These are phyloP conservation scores for Fusarium sp. DNA, from an alignment of 2,329 filamentous ascomycete genomes.

Conservation along the genomic window DNA sequence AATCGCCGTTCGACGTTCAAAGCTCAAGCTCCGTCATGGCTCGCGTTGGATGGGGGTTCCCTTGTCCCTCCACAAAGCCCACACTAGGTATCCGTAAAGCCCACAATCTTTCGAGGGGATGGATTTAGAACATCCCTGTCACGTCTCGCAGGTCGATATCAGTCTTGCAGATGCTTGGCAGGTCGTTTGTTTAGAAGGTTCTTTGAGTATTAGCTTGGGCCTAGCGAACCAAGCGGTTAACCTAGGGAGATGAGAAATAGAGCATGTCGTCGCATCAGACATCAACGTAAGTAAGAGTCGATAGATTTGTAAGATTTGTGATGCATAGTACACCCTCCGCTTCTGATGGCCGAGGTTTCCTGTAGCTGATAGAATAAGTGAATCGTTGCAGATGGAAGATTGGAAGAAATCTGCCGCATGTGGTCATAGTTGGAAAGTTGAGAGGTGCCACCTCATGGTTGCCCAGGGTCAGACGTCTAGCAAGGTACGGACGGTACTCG, in stretches of 20 bases:
- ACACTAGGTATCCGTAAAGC: background rate
- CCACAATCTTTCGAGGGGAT: conserved; percentile 38
- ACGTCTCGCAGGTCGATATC: conserved; percentile 31
- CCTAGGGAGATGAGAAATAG: background rate
- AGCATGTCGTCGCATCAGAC: conserved; percentile 2
- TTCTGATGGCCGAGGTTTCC: conserved; percentile 1
- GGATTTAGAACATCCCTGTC: conserved; percentile 31
- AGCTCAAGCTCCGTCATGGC: conserved; percentile 44
- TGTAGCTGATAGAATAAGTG: conserved; percentile 10
- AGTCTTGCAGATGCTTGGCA: conserved; percentile 39
- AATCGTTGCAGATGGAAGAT: conserved; percentile 21
- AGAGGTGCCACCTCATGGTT: conserved; percentile 24
- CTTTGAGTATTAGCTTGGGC: conserved; percentile 22
- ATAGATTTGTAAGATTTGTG: background rate
- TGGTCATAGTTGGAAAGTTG: background rate
- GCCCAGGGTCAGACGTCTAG: conserved; percentile 18
- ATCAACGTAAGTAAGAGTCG: background rate
- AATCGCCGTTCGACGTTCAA: conserved; percentile 43
- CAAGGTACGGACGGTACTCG: conserved; percentile 40
- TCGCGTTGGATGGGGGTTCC: conserved; percentile 30
- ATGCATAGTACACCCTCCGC: background rate
- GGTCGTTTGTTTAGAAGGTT: conserved; percentile 23
- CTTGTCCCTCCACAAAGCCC: conserved; percentile 45
- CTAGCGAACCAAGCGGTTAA: conserved; percentile 2
- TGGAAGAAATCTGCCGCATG: background rate